Evolutionary conservation across 495 filamentous ascomycete species (phyloP), one percentile per base, ranked within the genome.

Genomic region (Daldinia decipiens): DNA sequence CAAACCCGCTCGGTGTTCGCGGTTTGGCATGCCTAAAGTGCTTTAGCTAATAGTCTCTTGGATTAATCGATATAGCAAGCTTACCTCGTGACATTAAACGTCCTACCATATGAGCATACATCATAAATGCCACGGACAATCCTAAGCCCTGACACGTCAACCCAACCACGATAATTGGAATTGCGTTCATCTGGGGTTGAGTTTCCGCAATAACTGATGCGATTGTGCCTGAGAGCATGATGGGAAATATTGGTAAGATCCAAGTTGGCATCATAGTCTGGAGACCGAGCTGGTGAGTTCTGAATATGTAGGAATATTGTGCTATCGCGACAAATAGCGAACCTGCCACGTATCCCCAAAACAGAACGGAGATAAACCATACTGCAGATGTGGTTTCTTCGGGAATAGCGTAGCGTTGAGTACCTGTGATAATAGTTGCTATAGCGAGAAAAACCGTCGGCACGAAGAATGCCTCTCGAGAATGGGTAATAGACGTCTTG

Each of bases 361-460:
- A 89, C 6, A 72, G 67, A 8, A 77, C 68, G 12, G 78, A 76
- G 12, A 87, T 72, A 27, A 81, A 77, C 54, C 63, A 73, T n/a
- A 79, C 73, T 4, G 76, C 72, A 8, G 67, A 68, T 4, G 79
- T 66, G 69, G 77, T 73, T 65, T 75, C 50, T 67, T 70, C 50
- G 6, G 82, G 72, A 52, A 89, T 76, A 45, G 86, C 88, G 76
- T 90, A 92, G 5, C 81, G 79, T 32, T 86, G 83, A 0, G 87
- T 83, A 19, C 87, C 84, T 15, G 82, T 82, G 43, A 92, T 83
- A 55, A 91, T 83, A 36, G 88, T 88, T 9, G 89, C 86, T n/a
- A 90, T 67, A 1, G 87, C 86, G 24, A 93, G 83, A 74, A 87
- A 90, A 74, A 91, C 86, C n/a, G 88, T 88, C 21, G 87, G 82